Percentiles rank a stretch among this genome's conserved stretches.
Conservation (phyloP, 495 filamentous ascomycete genomes). For the Tuber brumale region DNA sequence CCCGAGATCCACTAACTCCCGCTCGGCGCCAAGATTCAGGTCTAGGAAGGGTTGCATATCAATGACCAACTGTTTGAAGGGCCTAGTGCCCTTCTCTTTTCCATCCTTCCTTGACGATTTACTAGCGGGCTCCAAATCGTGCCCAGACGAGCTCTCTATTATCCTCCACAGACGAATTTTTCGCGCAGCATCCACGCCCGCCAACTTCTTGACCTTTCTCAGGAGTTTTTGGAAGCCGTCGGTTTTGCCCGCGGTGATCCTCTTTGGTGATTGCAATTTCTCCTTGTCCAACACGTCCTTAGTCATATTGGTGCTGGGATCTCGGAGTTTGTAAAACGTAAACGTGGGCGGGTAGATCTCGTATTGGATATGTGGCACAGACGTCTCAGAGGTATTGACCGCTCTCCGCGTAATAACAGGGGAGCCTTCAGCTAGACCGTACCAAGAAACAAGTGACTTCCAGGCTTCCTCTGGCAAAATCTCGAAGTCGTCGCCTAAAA, state of each 20-base stretch:
- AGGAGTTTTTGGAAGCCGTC: slow-evolving; percentile 66
- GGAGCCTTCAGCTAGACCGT: slow-evolving; percentile 65
- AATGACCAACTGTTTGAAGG: slow-evolving; percentile 61
- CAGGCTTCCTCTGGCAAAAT: slow-evolving; percentile 72
- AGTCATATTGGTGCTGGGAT: slow-evolving; percentile 52
- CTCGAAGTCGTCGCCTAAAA: slow-evolving; percentile 64
- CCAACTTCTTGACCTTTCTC: slow-evolving; percentile 59
- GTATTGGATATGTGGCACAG: slow-evolving; percentile 56
- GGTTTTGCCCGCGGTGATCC: slow-evolving; percentile 61
- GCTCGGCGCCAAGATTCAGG: slow-evolving; percentile 60
- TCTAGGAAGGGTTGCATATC: slow-evolving; percentile 64
- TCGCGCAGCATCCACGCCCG: slow-evolving; percentile 56
- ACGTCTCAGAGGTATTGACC: slow-evolving; percentile 62
- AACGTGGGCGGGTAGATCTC: slow-evolving; percentile 83
- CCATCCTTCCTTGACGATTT: slow-evolving; percentile 24
- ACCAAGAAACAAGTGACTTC: slow-evolving; percentile 74
- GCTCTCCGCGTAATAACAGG: slow-evolving; percentile 67
- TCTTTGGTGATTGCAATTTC: slow-evolving; percentile 54
- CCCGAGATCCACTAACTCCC: slow-evolving; percentile 60
- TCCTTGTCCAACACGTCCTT: slow-evolving; percentile 53
- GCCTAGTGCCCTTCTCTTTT: slow-evolving; percentile 43
- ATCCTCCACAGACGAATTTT: slow-evolving; percentile 79
- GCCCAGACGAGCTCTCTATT: slow-evolving; percentile 44
- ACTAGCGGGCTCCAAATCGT: slow-evolving; percentile 10
- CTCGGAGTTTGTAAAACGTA: slow-evolving; percentile 71